phyloP scores from a whole-genome alignment of 768 basidiomycete species.

The Naganishia vaughanmartiniae region DNA sequence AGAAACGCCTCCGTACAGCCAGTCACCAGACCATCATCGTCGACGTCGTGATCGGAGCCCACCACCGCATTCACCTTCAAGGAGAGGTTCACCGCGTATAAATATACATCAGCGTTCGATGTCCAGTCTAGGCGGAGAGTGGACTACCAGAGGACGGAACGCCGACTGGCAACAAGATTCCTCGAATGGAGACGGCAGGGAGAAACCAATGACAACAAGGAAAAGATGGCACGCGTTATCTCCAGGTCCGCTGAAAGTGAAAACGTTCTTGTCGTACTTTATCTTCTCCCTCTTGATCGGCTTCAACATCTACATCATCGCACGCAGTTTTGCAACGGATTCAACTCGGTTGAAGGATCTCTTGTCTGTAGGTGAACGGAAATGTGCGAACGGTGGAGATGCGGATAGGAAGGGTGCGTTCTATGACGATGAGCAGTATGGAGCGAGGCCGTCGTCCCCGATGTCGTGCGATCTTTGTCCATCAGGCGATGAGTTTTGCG shows the following conservation, averaged over 20 bases:
- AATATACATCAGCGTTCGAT: background rate
- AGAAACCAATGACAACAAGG: background rate
- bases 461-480: constrained; percentile 21
- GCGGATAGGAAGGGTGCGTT: background rate
- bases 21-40: constrained; percentile 11
- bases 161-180: background rate
- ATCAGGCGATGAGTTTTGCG: constrained; percentile 9
- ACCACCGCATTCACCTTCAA: background rate
- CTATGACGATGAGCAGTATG: background rate
- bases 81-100: background rate
- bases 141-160: background rate
- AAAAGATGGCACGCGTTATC: background rate
- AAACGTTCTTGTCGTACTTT: background rate
- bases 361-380: background rate
- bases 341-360: background rate
- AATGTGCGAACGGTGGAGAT: too few species aligned
- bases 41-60: constrained; percentile 8
- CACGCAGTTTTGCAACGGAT: background rate
- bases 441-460: constrained; percentile 1
- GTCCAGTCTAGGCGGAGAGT: background rate
- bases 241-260: background rate
- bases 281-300: constrained; percentile 19
- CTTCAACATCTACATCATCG: constrained; percentile 20
- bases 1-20: background rate
- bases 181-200: background rate